These are phyloP conservation scores for Termitomyces sp. DNA, from an alignment of 768 basidiomycete genomes.

Conservation along the genomic window DNA sequence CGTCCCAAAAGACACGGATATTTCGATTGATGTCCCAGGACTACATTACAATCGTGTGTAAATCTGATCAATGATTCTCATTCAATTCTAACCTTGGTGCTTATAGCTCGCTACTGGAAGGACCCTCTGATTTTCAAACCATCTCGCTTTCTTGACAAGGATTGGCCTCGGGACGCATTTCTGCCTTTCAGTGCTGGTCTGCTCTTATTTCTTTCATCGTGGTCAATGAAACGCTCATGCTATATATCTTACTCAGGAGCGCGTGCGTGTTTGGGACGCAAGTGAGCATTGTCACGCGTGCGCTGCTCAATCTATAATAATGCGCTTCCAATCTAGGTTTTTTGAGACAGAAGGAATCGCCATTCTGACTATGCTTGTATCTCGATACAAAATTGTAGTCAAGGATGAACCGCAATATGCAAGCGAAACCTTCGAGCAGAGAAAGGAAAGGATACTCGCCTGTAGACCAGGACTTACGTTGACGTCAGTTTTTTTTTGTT, in stretches of 20 bases:
- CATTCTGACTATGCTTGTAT: slow-evolving; percentile 46
- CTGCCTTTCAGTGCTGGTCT: slow-evolving; percentile 46
- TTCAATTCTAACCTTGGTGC: not conserved
- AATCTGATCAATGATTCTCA: not conserved
- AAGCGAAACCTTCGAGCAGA: slow-evolving; percentile 42
- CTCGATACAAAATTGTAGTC: slow-evolving; percentile 42
- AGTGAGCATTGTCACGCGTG: slow-evolving; percentile 20
- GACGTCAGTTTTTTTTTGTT: slow-evolving; percentile 33
- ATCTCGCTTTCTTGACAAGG: slow-evolving; percentile 42
- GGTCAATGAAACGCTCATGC: not conserved
- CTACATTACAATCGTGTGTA: slow-evolving; percentile 50
- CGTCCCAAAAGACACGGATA: slow-evolving; percentile 37
- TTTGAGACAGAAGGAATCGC: slow-evolving; percentile 52
- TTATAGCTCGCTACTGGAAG: slow-evolving; percentile 51
- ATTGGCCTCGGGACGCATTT: slow-evolving; percentile 55
- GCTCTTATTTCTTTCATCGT: slow-evolving; percentile 1
- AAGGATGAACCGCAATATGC: slow-evolving; percentile 49
- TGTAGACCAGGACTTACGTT: slow-evolving; percentile 35
- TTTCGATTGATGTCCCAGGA: slow-evolving; percentile 35
- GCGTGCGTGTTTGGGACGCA: slow-evolving; percentile 44
- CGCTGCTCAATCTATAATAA: not conserved
- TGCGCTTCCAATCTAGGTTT: slow-evolving; percentile 28
- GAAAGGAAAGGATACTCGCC: slow-evolving; percentile 37
- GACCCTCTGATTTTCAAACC: slow-evolving; percentile 45
- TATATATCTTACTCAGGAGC: slow-evolving; percentile 23